A percentile compares a stretch with the other conserved stretches of the same genome.
These are phyloP conservation scores for Homolaphlyctis polyrhiza DNA, from an alignment of 371 early-diverging fungal genomes.

Conservation along the genomic window DNA sequence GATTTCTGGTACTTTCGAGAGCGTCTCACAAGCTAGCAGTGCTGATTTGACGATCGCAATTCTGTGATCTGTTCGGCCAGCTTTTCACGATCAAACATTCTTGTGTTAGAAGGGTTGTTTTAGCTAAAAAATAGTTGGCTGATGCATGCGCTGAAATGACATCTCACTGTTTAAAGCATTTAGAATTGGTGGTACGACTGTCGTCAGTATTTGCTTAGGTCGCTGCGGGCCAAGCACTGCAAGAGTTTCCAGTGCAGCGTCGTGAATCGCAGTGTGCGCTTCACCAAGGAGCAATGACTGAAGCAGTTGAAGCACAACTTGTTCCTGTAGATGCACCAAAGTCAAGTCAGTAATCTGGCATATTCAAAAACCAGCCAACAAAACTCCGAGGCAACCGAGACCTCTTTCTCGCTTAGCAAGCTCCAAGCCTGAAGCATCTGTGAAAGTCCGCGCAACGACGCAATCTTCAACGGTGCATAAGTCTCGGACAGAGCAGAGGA, in stretches of 20 bases:
- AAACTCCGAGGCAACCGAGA: not conserved
- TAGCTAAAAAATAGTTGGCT: not conserved
- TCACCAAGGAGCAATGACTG: not conserved
- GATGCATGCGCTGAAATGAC: not conserved
- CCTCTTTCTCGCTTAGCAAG: constrained; percentile 10
- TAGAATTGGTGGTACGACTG: not conserved
- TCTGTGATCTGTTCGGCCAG: not conserved
- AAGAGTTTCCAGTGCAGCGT: not conserved
- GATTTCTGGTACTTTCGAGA: not conserved
- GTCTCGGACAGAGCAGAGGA: constrained; percentile 27
- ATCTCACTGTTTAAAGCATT: not conserved
- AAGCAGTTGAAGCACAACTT: not conserved
- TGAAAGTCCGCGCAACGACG: constrained; percentile 16
- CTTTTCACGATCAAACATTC: too few species aligned
- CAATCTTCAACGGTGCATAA: constrained; percentile 12
- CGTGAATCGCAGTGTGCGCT: not conserved
- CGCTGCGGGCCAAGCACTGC: not conserved
- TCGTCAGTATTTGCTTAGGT: not conserved
- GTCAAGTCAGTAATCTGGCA: too few species aligned
- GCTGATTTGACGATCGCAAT: not conserved
- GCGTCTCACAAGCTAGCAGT: not conserved
- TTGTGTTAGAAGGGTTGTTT: too few species aligned
- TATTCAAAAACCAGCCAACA: not conserved
- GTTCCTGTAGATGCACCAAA: not conserved
- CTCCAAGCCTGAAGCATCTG: constrained; percentile 12